phyloP scores from a whole-genome alignment of 306 rosid species.

The Pyrus communis region DNA sequence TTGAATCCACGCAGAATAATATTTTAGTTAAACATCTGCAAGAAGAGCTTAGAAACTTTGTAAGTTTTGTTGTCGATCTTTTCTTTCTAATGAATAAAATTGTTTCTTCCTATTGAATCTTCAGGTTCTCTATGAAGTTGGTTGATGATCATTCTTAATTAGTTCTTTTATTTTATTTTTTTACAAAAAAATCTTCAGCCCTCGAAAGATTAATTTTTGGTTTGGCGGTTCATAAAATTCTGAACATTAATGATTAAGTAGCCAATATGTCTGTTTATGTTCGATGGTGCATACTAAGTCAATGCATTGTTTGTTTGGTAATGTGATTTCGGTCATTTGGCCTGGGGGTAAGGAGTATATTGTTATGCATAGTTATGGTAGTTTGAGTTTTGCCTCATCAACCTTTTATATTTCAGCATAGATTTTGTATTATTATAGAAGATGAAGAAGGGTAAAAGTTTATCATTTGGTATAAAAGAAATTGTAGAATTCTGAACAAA shows the following conservation, averaged over 20 bases:
- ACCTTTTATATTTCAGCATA: background rate
- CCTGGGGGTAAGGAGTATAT: background rate
- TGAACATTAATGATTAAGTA: background rate
- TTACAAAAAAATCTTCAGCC: background rate
- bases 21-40: constrained; percentile 72
- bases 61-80: constrained; percentile 29
- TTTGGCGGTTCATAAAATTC: background rate
- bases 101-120: background rate
- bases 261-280: background rate
- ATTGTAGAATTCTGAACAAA: background rate
- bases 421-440: background rate
- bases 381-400: background rate
- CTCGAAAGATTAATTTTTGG: background rate
- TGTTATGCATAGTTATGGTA: background rate
- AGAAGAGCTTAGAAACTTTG: constrained; percentile 75
- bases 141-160: background rate
- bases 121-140: background rate
- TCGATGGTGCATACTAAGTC: background rate
- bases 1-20: constrained; percentile 31
- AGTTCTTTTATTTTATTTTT: background rate
- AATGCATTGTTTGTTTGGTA: background rate
- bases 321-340: background rate
- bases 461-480: background rate
- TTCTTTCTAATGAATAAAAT: constrained; percentile 4
- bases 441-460: background rate